These are phyloP conservation scores for Vinca minor DNA, from an alignment of 257 asterid species.

Conservation along the genomic window DNA sequence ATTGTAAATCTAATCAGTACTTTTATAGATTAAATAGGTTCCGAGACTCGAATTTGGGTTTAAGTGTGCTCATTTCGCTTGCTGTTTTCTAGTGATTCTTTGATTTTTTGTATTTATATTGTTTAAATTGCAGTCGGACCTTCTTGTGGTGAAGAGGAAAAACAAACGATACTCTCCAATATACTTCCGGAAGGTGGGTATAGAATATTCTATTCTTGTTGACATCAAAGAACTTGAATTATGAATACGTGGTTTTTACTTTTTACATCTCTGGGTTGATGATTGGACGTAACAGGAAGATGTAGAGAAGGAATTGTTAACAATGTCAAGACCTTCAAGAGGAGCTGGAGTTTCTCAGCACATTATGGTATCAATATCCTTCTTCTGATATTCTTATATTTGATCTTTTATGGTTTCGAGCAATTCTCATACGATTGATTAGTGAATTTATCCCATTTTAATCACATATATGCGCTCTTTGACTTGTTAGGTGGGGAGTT, in stretches of 20 bases:
- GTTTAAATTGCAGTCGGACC: slow-evolving; percentile 72
- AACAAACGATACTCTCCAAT: slow-evolving; percentile 71
- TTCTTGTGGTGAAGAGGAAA: slow-evolving; percentile 71
- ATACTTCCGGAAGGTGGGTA: slow-evolving; percentile 76
- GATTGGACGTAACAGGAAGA: slow-evolving; percentile 59
- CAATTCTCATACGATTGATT: background rate
- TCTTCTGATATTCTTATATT: slow-evolving; percentile 8
- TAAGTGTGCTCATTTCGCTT: background rate
- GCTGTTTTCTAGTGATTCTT: background rate
- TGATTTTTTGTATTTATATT: background rate
- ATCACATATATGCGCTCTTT: background rate
- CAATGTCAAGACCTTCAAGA: slow-evolving; percentile 47
- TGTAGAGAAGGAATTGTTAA: slow-evolving; percentile 66
- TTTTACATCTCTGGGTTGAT: slow-evolving; percentile 9
- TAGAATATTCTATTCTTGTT: slow-evolving; percentile 2
- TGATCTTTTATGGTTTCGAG: slow-evolving; percentile 4
- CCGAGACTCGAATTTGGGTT: background rate
- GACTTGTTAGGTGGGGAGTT: slow-evolving; percentile 74
- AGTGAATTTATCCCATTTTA: background rate
- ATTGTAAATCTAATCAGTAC: too few relatives aligned
- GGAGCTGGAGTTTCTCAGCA: slow-evolving; percentile 56
- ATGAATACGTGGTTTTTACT: too few relatives aligned
- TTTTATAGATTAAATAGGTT: background rate
- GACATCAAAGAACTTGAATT: slow-evolving; percentile 6
- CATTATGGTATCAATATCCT: slow-evolving; percentile 53